Base-by-base conservation (phyloP, 2,329 filamentous ascomycete genomes). In the Aspergillus sp. region DNA sequence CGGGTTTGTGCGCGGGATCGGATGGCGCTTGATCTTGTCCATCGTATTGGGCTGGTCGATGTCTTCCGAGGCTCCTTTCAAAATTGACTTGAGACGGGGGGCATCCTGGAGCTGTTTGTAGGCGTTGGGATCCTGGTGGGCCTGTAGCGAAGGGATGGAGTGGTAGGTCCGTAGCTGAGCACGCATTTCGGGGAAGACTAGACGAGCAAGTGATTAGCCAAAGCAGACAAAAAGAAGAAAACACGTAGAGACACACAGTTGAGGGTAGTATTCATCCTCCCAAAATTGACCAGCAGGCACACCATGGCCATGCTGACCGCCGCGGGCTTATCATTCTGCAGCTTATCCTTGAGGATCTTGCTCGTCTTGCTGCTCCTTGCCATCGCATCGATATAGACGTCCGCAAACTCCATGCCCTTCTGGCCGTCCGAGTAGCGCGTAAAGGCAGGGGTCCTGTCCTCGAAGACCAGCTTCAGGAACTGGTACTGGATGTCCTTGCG, bases 281-380 rank as follows among this genome's bases (percentile, higher is more conserved):
- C 91, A 43, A 98, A 84, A 53, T 98, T 98, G 57, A 98, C 91
- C 49, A 98, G 67, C 44, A 98, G 67, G 61, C 91, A 98, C 37
- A 98, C 89, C 91, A 98, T 98, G 33, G 91, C 91, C 91, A 98
- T 98, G 53, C 86, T 89, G 58, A 94, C 86, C 22, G 89, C 91
- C 14, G 88, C 88, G 43, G 86, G 80, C 51, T 85, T 80, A 57
- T 98, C 91, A 46, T 81, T 91, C 51, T 94, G 72, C 43, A 98
- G 72, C 68, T 98, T 96, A 62, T 98, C 91, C 60, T 93, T 86
- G 43, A 98, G 71, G 30, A 98, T 91, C 65, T 96, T 96, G 71
- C 91, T 96, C 16, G 89, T 96, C 69, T 98, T 98, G 71, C 86
- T 95, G 66, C 91, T 98, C 59, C 86, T 78, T 3, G 91, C 86